Evolutionary conservation across 2,329 filamentous ascomycete genomes (phyloP).

Genomic region (Diaporthe batatas): DNA sequence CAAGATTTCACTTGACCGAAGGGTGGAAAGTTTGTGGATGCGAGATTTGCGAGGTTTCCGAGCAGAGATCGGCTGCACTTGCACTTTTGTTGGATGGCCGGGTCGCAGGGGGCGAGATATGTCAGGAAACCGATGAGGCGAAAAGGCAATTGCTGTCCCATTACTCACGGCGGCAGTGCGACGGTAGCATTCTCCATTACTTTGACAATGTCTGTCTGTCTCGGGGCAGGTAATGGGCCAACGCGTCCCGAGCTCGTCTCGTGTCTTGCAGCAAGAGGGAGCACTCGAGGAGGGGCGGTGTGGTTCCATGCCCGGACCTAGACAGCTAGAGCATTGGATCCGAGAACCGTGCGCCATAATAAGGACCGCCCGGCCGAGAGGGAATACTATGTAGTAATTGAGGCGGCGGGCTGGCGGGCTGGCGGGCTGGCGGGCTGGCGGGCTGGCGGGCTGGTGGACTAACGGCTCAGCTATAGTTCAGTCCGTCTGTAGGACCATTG

Average conservation of each 20-base stretch:
- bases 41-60: conserved; percentile 31
- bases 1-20: conserved; percentile 18
- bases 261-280: conserved; percentile 16
- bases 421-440: no score
- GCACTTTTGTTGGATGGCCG: conserved; percentile 7
- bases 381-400: background rate
- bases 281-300: conserved; percentile 4
- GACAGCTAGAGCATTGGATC: conserved; percentile 6
- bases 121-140: background rate
- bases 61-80: conserved; percentile 16
- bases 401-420: background rate
- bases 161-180: conserved; percentile 21
- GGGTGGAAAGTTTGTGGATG: background rate
- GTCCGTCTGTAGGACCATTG: background rate
- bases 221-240: conserved; percentile 5
- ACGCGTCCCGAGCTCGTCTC: conserved; percentile 15
- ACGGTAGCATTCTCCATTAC: conserved; percentile 27
- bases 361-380: conserved; percentile 25
- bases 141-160: conserved; percentile 21
- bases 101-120: conserved; percentile 2
- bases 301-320: conserved; percentile 17
- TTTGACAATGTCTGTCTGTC: no score
- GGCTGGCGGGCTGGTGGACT: no score
- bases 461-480: background rate
- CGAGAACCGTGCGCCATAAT: conserved; percentile 17